phyloP scores from a whole-genome alignment of 257 asterid genomes.

The Thymus mandschuricus region DNA sequence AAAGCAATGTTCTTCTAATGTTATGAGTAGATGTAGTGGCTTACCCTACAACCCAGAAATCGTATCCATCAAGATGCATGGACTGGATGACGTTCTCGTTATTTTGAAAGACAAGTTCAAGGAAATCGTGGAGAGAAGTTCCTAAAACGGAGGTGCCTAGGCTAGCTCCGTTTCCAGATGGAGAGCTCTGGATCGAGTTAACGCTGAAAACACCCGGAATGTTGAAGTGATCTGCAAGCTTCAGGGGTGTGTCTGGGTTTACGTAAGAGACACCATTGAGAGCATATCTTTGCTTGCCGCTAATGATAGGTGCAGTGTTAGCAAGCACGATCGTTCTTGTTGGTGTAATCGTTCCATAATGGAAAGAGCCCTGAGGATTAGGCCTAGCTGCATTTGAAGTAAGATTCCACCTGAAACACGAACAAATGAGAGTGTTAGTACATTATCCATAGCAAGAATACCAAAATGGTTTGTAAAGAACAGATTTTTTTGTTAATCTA shows the following conservation, averaged over 20 bases:
- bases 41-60: slow-evolving; percentile 97
- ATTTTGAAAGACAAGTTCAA: slow-evolving; percentile 82
- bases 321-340: slow-evolving; percentile 77
- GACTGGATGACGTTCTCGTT: slow-evolving; percentile 66
- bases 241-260: slow-evolving; percentile 81
- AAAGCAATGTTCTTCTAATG: no score
- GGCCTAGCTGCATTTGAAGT: slow-evolving; percentile 99
- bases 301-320: slow-evolving; percentile 74
- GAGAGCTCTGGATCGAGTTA: slow-evolving; percentile 59
- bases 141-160: slow-evolving; percentile 68
- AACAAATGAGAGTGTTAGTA: not conserved
- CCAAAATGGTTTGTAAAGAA: not conserved
- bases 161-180: slow-evolving; percentile 55
- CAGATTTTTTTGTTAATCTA: not conserved
- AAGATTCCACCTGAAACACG: slow-evolving; percentile 80
- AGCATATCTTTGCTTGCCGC: slow-evolving; percentile 79
- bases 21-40: not conserved
- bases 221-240: slow-evolving; percentile 91
- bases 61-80: slow-evolving; percentile 97
- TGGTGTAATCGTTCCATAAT: slow-evolving; percentile 65
- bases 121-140: slow-evolving; percentile 72
- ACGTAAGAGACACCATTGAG: slow-evolving; percentile 74
- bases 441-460: not conserved
- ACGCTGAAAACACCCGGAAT: slow-evolving; percentile 82
- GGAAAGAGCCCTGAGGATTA: slow-evolving; percentile 96